Evolutionary conservation across 2,329 filamentous ascomycete species (phyloP).

Genomic region (Metarhizium anisopliae): DNA sequence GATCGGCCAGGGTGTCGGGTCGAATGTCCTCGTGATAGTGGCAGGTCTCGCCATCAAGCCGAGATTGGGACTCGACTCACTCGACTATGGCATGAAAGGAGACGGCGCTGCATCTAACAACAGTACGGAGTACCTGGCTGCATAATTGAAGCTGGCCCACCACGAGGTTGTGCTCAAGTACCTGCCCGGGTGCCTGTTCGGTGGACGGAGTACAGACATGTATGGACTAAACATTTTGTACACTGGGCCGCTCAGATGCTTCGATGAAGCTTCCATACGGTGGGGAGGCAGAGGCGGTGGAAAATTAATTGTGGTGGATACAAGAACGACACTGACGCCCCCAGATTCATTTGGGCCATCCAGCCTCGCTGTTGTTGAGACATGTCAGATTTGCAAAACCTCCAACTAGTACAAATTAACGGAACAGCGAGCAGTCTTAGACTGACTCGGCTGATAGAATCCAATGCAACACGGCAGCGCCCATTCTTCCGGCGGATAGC

Average conservation of each 20-base stretch:
- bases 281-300: constrained; percentile 2
- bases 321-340: background rate
- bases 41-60: background rate
- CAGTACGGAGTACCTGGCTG: no score
- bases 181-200: no score
- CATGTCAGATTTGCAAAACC: background rate
- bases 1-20: no score
- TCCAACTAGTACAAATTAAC: background rate
- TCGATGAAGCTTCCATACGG: constrained; percentile 10
- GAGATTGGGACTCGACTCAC: background rate
- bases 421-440: no score
- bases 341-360: background rate
- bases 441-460: background rate
- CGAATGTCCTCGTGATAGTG: no score
- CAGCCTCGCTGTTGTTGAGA: background rate
- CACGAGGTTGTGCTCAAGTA: no score
- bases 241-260: constrained; percentile 5
- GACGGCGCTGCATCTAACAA: background rate
- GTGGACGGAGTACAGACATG: no score
- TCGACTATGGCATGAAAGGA: background rate
- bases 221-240: background rate
- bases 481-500: no score
- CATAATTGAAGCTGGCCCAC: background rate
- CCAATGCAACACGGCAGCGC: background rate
- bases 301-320: background rate